A percentile compares a stretch with the other conserved stretches of the same genome.
Conservation (phyloP, 345 rosid species). For the Lepidium didymum region DNA sequence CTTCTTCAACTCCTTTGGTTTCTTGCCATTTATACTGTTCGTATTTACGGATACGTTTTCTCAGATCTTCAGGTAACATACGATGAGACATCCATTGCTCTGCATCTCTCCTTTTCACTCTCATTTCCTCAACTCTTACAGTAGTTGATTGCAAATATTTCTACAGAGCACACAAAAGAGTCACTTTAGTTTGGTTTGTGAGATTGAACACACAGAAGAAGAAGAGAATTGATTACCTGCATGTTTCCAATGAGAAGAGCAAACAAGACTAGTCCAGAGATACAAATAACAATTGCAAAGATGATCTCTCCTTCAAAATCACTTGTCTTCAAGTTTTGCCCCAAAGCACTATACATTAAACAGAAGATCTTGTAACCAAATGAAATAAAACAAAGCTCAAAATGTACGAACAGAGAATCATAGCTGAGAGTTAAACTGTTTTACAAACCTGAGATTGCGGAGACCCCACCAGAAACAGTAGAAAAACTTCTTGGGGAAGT, state of each 20-base stretch:
- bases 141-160: conserved; percentile 35
- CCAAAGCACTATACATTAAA: conserved; percentile 38
- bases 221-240: conserved; percentile 33
- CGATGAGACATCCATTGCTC: conserved; percentile 39
- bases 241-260: conserved; percentile 58
- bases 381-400: too few species aligned
- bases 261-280: conserved; percentile 48
- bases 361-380: background rate
- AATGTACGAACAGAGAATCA: background rate
- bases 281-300: conserved; percentile 39
- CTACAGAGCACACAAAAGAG: background rate
- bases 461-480: conserved; percentile 40
- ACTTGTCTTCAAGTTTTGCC: conserved; percentile 57
- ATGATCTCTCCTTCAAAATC: conserved; percentile 35
- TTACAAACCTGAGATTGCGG: conserved; percentile 33
- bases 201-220: background rate
- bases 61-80: conserved; percentile 29
- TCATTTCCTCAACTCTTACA: conserved; percentile 37
- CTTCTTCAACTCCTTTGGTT: conserved; percentile 37
- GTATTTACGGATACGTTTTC: conserved; percentile 28
- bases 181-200: background rate
- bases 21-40: conserved; percentile 39
- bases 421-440: background rate
- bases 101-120: conserved; percentile 35
- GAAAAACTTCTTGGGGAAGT: conserved; percentile 30